Evolutionary conservation across 1,284 basidiomycete genomes (phyloP).

Genomic region (Ceratobasidium sp.): DNA sequence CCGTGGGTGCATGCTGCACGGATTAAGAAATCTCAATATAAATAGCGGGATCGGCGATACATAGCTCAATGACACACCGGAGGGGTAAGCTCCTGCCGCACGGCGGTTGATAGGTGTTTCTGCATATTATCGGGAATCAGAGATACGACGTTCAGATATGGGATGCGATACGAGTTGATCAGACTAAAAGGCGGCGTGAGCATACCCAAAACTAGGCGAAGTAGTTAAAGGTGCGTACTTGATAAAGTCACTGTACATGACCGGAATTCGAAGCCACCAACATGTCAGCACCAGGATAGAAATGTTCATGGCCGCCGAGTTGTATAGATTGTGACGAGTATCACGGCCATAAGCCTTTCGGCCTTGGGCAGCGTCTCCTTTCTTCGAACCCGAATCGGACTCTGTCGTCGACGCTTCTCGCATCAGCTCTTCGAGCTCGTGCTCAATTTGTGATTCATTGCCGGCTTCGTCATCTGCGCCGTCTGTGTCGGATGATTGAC

Average conservation of each 20-base stretch:
- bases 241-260: slow-evolving; percentile 78
- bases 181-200: slow-evolving; percentile 58
- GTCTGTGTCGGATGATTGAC: slow-evolving; percentile 64
- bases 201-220: slow-evolving; percentile 30
- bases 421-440: slow-evolving; percentile 36
- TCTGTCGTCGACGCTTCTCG: slow-evolving; percentile 42
- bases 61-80: slow-evolving; percentile 57
- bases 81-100: slow-evolving; percentile 71
- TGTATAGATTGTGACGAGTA: slow-evolving; percentile 53
- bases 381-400: slow-evolving; percentile 33
- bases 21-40: neutral
- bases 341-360: slow-evolving; percentile 43
- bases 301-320: slow-evolving; percentile 68
- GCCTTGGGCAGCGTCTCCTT: slow-evolving; percentile 42
- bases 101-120: slow-evolving; percentile 74
- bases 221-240: slow-evolving; percentile 59
- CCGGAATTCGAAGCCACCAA: slow-evolving; percentile 80
- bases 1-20: slow-evolving; percentile 69
- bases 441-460: slow-evolving; percentile 49
- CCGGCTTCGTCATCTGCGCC: slow-evolving; percentile 61
- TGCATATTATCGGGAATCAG: slow-evolving; percentile 73
- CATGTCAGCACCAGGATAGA: slow-evolving; percentile 75
- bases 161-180: slow-evolving; percentile 78
- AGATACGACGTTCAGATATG: slow-evolving; percentile 81
- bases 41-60: neutral